Evolutionary conservation across 495 filamentous ascomycete species (phyloP).

Genomic region (Pseudomonodictys pantanalensis): DNA sequence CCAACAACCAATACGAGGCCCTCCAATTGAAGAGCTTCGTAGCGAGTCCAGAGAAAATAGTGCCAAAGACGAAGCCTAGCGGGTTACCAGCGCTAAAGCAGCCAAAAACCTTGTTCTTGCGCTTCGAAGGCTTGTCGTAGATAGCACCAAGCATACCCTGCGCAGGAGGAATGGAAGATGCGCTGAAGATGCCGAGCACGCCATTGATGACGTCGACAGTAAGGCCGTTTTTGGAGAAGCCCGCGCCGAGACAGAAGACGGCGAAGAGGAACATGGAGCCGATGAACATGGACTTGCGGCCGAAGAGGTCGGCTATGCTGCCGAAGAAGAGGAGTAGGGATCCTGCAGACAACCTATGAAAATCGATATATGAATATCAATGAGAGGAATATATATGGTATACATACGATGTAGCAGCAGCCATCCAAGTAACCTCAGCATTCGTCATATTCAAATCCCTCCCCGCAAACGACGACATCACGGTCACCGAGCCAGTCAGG

Average conservation of each 20-base stretch:
- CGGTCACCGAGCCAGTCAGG: conserved; percentile 56
- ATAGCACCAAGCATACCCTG: conserved; percentile 64
- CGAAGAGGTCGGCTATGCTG: conserved; percentile 70
- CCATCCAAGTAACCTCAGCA: conserved; percentile 68
- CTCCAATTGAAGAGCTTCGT: conserved; percentile 67
- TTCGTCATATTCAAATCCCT: conserved; percentile 62
- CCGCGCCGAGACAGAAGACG: conserved; percentile 54
- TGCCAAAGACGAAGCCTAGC: conserved; percentile 66
- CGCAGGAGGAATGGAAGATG: conserved; percentile 64
- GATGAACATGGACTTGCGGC: conserved; percentile 67
- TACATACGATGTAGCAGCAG: conserved; percentile 56
- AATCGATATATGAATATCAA: neutral
- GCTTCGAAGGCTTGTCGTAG: conserved; percentile 59
- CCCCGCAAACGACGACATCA: conserved; percentile 63
- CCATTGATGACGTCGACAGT: conserved; percentile 65
- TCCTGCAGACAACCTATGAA: conserved; percentile 59
- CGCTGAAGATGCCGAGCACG: conserved; percentile 59
- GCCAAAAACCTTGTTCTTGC: conserved; percentile 64
- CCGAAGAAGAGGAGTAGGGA: conserved; percentile 73
- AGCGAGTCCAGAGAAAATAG: conserved; percentile 63
- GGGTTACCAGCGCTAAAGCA: conserved; percentile 70
- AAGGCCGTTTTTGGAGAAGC: conserved; percentile 61
- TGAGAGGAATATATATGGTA: neutral
- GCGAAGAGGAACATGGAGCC: conserved; percentile 62
- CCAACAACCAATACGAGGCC: conserved; percentile 61